Conservation (phyloP, 352 stramenopile species). For the Pythium chondricola region DNA sequence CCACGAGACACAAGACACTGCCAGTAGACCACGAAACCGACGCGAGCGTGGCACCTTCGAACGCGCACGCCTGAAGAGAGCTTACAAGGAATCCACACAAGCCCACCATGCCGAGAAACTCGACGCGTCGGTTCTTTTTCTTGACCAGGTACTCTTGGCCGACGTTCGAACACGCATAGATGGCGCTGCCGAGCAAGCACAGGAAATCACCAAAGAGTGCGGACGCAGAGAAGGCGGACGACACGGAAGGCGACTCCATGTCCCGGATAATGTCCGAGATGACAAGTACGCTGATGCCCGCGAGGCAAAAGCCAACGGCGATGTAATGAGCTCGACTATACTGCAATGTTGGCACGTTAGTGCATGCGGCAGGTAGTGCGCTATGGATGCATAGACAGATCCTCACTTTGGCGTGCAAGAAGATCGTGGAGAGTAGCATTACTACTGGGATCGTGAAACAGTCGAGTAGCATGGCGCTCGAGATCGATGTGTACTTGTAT, state of each 20-base stretch:
- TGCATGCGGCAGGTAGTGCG: background rate
- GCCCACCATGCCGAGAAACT: conserved; percentile 94
- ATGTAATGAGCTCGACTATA: conserved; percentile 72
- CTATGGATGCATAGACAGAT: background rate
- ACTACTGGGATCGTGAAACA: conserved; percentile 94
- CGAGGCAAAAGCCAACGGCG: conserved; percentile 80
- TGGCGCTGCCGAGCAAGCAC: conserved; percentile 84
- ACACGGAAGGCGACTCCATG: conserved; percentile 9
- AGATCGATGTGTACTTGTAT: conserved; percentile 95
- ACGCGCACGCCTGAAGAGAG: conserved; percentile 67
- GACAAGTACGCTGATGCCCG: conserved; percentile 77
- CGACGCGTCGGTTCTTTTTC: conserved; percentile 71
- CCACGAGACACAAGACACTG: conserved; percentile 50
- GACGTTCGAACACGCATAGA: conserved; percentile 94
- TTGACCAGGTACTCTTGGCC: conserved; percentile 82
- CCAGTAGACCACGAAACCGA: conserved; percentile 44
- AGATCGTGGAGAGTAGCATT: conserved; percentile 90
- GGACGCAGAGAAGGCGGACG: conserved; percentile 27
- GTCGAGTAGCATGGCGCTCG: conserved; percentile 94
- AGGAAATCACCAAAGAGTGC: conserved; percentile 87
- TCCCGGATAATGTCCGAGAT: conserved; percentile 77
- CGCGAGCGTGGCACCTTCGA: conserved; percentile 62
- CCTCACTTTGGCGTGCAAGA: conserved; percentile 70
- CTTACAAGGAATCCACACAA: conserved; percentile 90
- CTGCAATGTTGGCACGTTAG: conserved; percentile 12